Conservation (phyloP, 2,329 filamentous ascomycete species). For the Calonectria hongkongensis region DNA sequence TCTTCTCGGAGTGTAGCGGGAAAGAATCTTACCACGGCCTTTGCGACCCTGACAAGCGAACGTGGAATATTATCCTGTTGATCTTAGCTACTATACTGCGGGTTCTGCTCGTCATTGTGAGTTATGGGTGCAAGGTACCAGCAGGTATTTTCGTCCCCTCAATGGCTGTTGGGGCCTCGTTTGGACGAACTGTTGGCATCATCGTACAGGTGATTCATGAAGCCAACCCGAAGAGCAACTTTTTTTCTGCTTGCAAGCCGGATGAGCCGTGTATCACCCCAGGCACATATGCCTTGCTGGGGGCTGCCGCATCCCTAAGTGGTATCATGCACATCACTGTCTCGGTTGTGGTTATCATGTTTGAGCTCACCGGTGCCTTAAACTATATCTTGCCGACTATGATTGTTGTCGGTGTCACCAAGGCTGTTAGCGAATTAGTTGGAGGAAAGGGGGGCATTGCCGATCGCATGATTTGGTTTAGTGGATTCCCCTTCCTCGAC, state of each 20-base stretch:
- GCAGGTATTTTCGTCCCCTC: conserved; percentile 98
- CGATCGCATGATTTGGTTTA: conserved; percentile 99
- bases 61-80: conserved; percentile 86
- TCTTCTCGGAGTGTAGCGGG: conserved; percentile 95
- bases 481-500: conserved; percentile 96
- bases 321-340: conserved; percentile 99
- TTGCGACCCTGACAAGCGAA: conserved; percentile 86
- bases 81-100: conserved; percentile 87
- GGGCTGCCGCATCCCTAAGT: conserved; percentile 91
- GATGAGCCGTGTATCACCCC: conserved; percentile 98
- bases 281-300: conserved; percentile 96
- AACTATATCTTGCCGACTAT: conserved; percentile 98
- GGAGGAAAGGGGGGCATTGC: conserved; percentile 97
- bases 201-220: conserved; percentile 93
- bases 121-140: conserved; percentile 97
- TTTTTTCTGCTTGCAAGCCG: conserved; percentile 92
- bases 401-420: conserved; percentile 98
- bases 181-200: conserved; percentile 95
- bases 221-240: conserved; percentile 85
- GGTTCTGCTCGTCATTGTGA: conserved; percentile 91
- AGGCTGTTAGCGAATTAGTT: conserved; percentile 91
- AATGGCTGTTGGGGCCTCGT: conserved; percentile 97
- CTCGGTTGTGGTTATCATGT: conserved; percentile 99
- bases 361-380: conserved; percentile 96
- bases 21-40: conserved; percentile 91